Percentiles rank a stretch among this genome's conserved stretches.
Evolutionary conservation across 139 green algal species (phyloP).

Genomic region (Chlamydomonas schloesseri): DNA sequence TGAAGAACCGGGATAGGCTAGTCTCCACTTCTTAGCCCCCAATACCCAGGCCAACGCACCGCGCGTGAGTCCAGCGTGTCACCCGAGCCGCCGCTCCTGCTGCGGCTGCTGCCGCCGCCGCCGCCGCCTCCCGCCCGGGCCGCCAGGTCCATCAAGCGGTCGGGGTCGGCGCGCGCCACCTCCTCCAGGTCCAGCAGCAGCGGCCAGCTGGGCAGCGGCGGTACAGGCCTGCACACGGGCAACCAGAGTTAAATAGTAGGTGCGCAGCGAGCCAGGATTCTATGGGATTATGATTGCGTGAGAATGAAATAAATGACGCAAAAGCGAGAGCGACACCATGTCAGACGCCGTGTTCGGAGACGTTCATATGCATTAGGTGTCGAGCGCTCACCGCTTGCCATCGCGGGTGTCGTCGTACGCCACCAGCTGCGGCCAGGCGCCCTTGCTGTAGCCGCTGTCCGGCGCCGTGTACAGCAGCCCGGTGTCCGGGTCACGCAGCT

Average conservation of each 20-base stretch:
- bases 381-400: neutral
- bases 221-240: too few relatives aligned
- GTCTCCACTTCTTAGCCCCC: too few relatives aligned
- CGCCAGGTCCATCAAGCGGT: slow-evolving; percentile 12
- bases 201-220: slow-evolving; percentile 10
- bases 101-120: neutral
- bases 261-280: too few relatives aligned
- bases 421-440: slow-evolving; percentile 13
- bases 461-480: slow-evolving; percentile 30
- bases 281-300: too few relatives aligned
- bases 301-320: too few relatives aligned
- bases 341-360: too few relatives aligned
- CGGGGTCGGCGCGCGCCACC: neutral
- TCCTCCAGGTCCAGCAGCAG: slow-evolving; percentile 33
- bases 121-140: neutral
- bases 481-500: slow-evolving; percentile 20
- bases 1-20: too few relatives aligned
- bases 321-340: too few relatives aligned
- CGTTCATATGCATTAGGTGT: too few relatives aligned
- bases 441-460: slow-evolving; percentile 3
- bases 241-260: too few relatives aligned
- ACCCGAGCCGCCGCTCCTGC: neutral
- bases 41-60: neutral
- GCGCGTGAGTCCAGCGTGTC: neutral
- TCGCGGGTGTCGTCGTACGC: slow-evolving; percentile 22